A percentile compares a stretch with the other conserved stretches of the same genome.
Conservation (phyloP, 2,329 filamentous ascomycete species). For the Colletotrichum karsti region DNA sequence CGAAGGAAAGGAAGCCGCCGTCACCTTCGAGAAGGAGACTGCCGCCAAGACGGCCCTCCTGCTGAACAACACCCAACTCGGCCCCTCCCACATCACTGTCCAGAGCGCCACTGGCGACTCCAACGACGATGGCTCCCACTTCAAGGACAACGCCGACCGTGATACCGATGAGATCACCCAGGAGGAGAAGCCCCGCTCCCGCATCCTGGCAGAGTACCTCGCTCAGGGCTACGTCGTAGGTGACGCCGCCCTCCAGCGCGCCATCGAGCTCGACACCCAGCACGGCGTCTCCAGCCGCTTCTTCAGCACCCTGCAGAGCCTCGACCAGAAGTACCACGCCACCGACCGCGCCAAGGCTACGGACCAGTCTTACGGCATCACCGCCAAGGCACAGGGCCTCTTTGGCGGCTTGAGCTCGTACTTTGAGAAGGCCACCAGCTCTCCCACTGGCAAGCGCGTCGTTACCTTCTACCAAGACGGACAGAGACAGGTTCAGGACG, state of each 20-base stretch:
- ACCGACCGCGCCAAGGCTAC: constrained; percentile 85
- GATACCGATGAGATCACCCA: constrained; percentile 80
- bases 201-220: constrained; percentile 95
- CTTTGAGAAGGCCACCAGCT: constrained; percentile 91
- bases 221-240: constrained; percentile 92
- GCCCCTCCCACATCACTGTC: constrained; percentile 82
- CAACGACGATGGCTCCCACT: constrained; percentile 65
- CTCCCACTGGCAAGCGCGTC: constrained; percentile 88
- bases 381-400: constrained; percentile 72
- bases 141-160: constrained; percentile 63
- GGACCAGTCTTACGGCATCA: constrained; percentile 86
- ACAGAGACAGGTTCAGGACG: constrained; percentile 90
- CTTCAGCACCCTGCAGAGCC: constrained; percentile 75
- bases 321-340: constrained; percentile 89
- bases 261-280: constrained; percentile 87
- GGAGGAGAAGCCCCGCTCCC: constrained; percentile 94
- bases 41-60: constrained; percentile 97
- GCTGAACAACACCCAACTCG: constrained; percentile 95
- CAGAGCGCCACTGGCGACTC: constrained; percentile 72
- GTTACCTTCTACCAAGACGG: constrained; percentile 87
- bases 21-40: constrained; percentile 96
- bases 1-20: constrained; percentile 83
- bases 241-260: constrained; percentile 77
- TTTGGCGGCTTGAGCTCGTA: constrained; percentile 79
- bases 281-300: constrained; percentile 88